A percentile compares a stretch with the other conserved stretches of the same genome.
These are phyloP conservation scores for Iris macrosiphon DNA, from an alignment of 106 monocot genomes.

Conservation along the genomic window DNA sequence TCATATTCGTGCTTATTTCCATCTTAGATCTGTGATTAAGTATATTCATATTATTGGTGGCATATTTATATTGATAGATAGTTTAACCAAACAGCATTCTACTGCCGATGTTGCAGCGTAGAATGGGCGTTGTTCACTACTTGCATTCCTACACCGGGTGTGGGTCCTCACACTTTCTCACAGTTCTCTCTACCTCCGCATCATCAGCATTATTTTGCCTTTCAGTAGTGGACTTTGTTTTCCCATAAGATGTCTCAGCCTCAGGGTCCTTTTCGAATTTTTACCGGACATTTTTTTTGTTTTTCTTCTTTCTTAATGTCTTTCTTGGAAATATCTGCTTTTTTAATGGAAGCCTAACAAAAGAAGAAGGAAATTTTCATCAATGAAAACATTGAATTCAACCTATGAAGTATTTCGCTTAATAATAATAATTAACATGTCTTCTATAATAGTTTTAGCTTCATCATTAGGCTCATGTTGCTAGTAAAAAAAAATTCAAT, in stretches of 20 bases:
- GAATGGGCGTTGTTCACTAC: too few relatives aligned
- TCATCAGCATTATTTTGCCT: constrained; percentile 41
- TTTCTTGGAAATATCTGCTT: constrained; percentile 80
- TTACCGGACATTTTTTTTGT: constrained; percentile 41
- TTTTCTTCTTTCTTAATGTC: constrained; percentile 45
- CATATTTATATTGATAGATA: too few relatives aligned
- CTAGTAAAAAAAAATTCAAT: constrained; percentile 38
- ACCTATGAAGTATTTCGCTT: neutral
- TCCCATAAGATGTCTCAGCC: constrained; percentile 17
- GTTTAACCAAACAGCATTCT: too few relatives aligned
- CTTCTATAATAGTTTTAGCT: constrained; percentile 41
- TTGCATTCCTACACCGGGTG: too few relatives aligned
- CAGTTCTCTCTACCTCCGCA: constrained; percentile 57
- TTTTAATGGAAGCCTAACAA: constrained; percentile 49
- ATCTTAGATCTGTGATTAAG: too few relatives aligned
- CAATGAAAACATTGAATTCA: too few relatives aligned
- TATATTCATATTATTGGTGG: too few relatives aligned
- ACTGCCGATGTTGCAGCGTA: too few relatives aligned
- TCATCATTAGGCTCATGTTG: constrained; percentile 73
- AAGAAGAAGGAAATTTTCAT: constrained; percentile 5
- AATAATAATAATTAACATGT: constrained; percentile 28
- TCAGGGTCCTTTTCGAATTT: constrained; percentile 29
- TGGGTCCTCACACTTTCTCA: too few relatives aligned
- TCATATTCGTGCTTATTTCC: too few relatives aligned
- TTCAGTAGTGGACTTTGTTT: constrained; percentile 13